Percentiles rank a stretch among this genome's conserved stretches.
These are phyloP conservation scores for Pichia heedii DNA, from an alignment of 805 yeast species.

Conservation along the genomic window DNA sequence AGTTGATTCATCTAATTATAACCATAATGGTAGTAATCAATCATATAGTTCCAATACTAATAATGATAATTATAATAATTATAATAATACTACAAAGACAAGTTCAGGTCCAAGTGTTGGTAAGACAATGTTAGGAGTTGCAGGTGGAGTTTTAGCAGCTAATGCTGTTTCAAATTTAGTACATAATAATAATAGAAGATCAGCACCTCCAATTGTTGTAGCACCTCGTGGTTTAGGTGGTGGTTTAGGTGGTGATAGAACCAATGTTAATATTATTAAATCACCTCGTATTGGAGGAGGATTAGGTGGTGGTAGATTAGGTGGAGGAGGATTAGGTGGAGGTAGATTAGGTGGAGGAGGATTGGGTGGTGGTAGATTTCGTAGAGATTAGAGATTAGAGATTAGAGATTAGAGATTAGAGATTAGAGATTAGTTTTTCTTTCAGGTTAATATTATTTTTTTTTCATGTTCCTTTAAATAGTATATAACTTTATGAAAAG, in stretches of 20 bases:
- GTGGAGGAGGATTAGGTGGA: constrained; percentile 3
- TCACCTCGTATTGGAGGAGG: background rate
- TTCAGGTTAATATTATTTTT: background rate
- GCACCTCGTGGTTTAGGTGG: background rate
- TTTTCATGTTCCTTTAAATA: background rate
- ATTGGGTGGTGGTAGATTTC: background rate
- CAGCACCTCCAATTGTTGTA: background rate
- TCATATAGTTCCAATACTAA: background rate
- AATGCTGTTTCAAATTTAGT: background rate
- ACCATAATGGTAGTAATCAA: background rate
- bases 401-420: background rate
- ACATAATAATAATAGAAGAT: background rate
- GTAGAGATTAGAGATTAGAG: background rate
- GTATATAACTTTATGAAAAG: background rate
- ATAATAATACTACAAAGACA: background rate
- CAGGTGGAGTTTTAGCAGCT: constrained; percentile 6
- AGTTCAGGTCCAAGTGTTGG: background rate
- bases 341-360: background rate
- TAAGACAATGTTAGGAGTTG: constrained; percentile 6
- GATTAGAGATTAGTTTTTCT: background rate
- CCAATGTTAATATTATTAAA: too few relatives aligned
- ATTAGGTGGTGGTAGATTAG: background rate
- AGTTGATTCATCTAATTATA: background rate
- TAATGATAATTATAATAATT: too few relatives aligned
- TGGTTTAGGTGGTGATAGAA: background rate